A percentile compares a stretch with the other conserved stretches of the same genome.
phyloP scores from a whole-genome alignment of 352 stramenopile genomes.

The Pythium grandisporangium region DNA sequence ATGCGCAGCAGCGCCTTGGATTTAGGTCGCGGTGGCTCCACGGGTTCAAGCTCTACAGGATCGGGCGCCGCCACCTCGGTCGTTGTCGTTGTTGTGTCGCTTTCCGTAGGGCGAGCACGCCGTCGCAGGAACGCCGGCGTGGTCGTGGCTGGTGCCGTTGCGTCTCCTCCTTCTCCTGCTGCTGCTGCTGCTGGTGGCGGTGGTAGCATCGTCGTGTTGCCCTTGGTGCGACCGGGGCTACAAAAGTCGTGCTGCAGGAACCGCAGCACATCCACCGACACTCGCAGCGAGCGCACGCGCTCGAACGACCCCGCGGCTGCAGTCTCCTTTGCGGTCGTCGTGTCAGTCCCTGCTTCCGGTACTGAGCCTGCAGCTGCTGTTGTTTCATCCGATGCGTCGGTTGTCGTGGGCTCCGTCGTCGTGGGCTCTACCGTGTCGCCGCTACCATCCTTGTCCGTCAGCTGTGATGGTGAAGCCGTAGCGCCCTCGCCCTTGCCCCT shows the following conservation, averaged over 20 bases:
- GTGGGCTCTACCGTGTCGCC: not conserved
- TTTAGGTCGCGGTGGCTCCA: constrained; percentile 20
- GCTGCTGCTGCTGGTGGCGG: not conserved
- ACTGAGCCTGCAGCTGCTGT: too few relatives aligned
- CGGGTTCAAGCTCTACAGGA: too few relatives aligned
- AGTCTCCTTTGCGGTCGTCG: too few relatives aligned
- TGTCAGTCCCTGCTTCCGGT: too few relatives aligned
- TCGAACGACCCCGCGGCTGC: constrained; percentile 16
- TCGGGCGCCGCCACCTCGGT: too few relatives aligned
- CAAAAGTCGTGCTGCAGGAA: constrained; percentile 76
- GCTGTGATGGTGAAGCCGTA: too few relatives aligned
- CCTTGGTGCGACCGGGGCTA: constrained; percentile 15
- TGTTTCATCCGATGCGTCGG: not conserved
- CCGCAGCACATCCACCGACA: constrained; percentile 43
- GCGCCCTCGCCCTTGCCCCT: not conserved
- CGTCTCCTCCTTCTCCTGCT: not conserved
- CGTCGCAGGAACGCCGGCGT: too few relatives aligned
- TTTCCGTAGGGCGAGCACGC: too few relatives aligned
- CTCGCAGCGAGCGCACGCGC: constrained; percentile 44
- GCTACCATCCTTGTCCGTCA: not conserved
- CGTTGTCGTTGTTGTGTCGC: too few relatives aligned
- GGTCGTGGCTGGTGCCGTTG: too few relatives aligned
- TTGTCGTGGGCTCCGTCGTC: not conserved
- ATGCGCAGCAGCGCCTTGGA: constrained; percentile 11
- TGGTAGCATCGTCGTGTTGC: constrained; percentile 4